Conservation (phyloP, 345 rosid species). For the Pugionium dolabratum region DNA sequence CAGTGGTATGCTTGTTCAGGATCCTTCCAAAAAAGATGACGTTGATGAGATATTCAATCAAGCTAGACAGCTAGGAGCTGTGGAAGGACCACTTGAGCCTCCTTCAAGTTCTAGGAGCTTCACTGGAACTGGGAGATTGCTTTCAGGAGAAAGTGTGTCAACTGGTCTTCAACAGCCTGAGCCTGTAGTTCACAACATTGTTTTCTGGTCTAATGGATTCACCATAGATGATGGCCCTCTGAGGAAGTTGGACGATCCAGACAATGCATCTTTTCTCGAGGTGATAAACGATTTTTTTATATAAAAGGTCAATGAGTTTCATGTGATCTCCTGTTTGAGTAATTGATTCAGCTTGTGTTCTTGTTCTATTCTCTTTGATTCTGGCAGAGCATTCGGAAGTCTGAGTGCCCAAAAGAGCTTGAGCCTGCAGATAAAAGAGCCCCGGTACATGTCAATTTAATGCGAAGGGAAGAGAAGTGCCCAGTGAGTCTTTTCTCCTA, state of each 20-base stretch:
- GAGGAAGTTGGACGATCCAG: slow-evolving; percentile 94
- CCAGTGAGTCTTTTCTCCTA: slow-evolving; percentile 61
- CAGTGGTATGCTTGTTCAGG: slow-evolving; percentile 99
- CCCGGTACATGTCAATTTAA: slow-evolving; percentile 83
- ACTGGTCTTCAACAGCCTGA: slow-evolving; percentile 85
- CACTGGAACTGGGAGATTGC: slow-evolving; percentile 80
- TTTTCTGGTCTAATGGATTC: slow-evolving; percentile 94
- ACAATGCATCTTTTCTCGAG: slow-evolving; percentile 92
- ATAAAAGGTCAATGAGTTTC: not conserved
- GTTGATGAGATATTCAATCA: slow-evolving; percentile 90
- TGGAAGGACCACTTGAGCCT: slow-evolving; percentile 78
- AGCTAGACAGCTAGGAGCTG: slow-evolving; percentile 93
- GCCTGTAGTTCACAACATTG: slow-evolving; percentile 75
- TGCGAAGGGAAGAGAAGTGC: slow-evolving; percentile 72
- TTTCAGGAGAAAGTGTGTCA: slow-evolving; percentile 73
- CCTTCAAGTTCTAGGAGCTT: slow-evolving; percentile 85
- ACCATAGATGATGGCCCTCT: slow-evolving; percentile 90
- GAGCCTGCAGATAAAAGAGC: slow-evolving; percentile 91
- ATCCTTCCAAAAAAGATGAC: slow-evolving; percentile 77
- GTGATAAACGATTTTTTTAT: slow-evolving; percentile 35
- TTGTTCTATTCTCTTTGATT: slow-evolving; percentile 10
- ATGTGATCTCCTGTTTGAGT: slow-evolving; percentile 8
- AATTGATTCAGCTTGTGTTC: slow-evolving; percentile 3
- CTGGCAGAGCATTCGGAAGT: slow-evolving; percentile 83
- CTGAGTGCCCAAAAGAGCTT: slow-evolving; percentile 98